Evolutionary conservation across 163 green algal species (phyloP), one percentile per base, ranked within the genome.

Genomic region (Scenedesmus sp.): DNA sequence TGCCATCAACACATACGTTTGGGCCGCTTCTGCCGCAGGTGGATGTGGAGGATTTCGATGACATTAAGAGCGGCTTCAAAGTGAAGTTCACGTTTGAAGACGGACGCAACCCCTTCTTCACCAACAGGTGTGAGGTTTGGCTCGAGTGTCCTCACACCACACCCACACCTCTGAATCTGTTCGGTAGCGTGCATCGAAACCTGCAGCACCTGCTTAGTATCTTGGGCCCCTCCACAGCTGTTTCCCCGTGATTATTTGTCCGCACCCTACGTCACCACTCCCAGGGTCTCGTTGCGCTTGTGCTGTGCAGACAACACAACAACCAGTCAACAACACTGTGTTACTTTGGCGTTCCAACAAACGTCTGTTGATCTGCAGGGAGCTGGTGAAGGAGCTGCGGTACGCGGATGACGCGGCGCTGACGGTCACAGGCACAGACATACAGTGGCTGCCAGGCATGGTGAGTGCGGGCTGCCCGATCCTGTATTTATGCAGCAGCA

Each of bases 61-160:
- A 97, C 92, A 93, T 97, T 82, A 97, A 97, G 88, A 93, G 91
- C 20, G 95, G 95, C 44, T 97, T 95, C 88, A 86, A 46, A 26
- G 94, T 97, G 22, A 94, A 85, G 18, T 94, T 97, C 49, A 84
- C 20, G 16, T 97, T 97, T 76, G 33, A 56, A 5, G 3, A 87
- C 12, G 49, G 86, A n/a, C n/a, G n/a, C 37, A 97, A 97, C 91
- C 94, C 94, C 2, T 96, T 93, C 93, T 97, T 97, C 89, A 82
- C 61, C 1, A 93, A 97, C 86, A 91, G 46, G 86, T 91, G n/a
- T 0, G 86, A 42, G 1, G 13, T 43, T 61, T 3, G 0, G 16
- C 9, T 76, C 0, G 26, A 0, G 24, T 18, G 12, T 37, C 26
- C 61, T 65, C 2, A 16, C 2, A 24, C 4, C 24, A 24, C 13